Conservation (phyloP, 148 eudicot species). For the Rhododendron williamsianum region DNA sequence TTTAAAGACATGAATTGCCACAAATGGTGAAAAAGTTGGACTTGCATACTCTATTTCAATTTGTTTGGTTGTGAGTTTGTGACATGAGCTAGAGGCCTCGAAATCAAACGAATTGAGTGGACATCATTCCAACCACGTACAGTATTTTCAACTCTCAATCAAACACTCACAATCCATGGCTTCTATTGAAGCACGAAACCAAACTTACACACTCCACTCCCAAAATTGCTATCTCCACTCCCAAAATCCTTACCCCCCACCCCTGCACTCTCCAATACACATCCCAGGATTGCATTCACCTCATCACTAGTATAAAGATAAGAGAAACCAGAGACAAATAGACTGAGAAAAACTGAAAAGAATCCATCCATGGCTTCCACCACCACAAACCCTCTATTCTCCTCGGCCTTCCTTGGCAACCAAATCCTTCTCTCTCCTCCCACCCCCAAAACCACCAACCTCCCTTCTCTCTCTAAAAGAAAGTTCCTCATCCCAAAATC, state of each 20-base stretch:
- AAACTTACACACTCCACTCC: background rate
- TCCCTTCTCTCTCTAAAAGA: conserved; percentile 22
- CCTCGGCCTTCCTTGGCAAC: conserved; percentile 45
- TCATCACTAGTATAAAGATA: background rate
- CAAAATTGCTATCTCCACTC: background rate
- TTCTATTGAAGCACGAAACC: conserved; percentile 18
- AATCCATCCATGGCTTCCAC: conserved; percentile 34
- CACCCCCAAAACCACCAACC: conserved; percentile 37
- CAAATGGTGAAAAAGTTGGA: too few species aligned
- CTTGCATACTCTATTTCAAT: too few species aligned
- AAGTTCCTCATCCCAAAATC: conserved; percentile 41
- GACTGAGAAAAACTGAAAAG: background rate
- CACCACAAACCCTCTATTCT: conserved; percentile 41
- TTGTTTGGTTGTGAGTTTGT: background rate
- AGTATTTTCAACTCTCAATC: conserved; percentile 21
- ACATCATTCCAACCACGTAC: conserved; percentile 27
- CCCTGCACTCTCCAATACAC: background rate
- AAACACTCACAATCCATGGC: conserved; percentile 23
- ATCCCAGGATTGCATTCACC: too few species aligned
- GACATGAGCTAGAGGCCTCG: background rate
- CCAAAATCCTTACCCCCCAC: background rate
- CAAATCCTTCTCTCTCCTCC: conserved; percentile 39
- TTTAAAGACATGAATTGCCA: too few species aligned
- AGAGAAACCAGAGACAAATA: background rate
- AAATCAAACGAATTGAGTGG: conserved; percentile 21